Evolutionary conservation across 495 filamentous ascomycete genomes (phyloP).

Genomic region (Neurospora sp.): DNA sequence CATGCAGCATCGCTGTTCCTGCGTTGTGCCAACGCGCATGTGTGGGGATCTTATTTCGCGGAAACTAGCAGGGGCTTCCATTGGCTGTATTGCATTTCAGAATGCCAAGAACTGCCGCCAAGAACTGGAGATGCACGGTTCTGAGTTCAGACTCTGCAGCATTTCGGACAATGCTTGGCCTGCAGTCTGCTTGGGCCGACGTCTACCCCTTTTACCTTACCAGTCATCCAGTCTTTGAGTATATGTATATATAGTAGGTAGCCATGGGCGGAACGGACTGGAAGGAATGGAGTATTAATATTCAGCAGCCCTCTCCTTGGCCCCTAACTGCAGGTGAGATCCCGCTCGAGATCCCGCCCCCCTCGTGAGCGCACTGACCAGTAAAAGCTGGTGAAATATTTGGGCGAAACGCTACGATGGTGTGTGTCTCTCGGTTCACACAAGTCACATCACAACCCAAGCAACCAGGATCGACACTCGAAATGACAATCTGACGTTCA

Average conservation of each 20-base stretch:
- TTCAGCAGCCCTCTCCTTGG: background rate
- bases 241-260: background rate
- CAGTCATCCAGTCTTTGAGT: background rate
- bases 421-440: background rate
- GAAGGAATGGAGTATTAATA: background rate
- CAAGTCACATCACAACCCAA: background rate
- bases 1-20: background rate
- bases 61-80: background rate
- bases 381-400: background rate
- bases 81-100: background rate
- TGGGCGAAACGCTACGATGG: background rate
- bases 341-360: background rate
- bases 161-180: background rate
- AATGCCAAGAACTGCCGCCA: background rate
- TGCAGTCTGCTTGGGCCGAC: background rate
- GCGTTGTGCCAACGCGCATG: background rate
- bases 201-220: background rate
- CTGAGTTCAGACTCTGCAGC: background rate
- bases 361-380: background rate
- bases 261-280: background rate
- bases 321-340: background rate
- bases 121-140: background rate
- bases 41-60: background rate
- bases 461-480: background rate
- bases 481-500: background rate